Percentiles rank a stretch among this genome's conserved stretches.
These are phyloP conservation scores for Rostrohypoxylon terebratum DNA, from an alignment of 495 filamentous ascomycete genomes.

Conservation along the genomic window DNA sequence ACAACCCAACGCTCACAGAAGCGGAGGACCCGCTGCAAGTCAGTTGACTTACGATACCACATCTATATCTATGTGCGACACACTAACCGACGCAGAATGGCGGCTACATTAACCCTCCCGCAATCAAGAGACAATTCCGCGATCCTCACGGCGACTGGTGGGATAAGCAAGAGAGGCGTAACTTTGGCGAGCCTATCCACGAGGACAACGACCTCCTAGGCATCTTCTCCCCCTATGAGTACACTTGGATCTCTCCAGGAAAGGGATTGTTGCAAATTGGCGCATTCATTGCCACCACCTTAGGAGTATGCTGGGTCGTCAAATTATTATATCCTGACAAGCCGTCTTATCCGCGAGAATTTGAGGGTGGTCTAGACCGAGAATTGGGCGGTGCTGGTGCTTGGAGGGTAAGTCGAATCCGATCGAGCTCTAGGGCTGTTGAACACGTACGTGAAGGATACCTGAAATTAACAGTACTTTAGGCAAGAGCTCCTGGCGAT, in stretches of 20 bases:
- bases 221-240: slow-evolving; percentile 89
- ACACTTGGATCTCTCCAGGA: slow-evolving; percentile 81
- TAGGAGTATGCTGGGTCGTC: slow-evolving; percentile 77
- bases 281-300: slow-evolving; percentile 74
- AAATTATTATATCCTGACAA: slow-evolving; percentile 86
- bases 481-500: slow-evolving; percentile 60
- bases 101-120: slow-evolving; percentile 88
- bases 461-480: slow-evolving; percentile 18
- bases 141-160: slow-evolving; percentile 96
- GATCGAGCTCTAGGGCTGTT: slow-evolving; percentile 15
- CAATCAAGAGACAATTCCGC: slow-evolving; percentile 84
- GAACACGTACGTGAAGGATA: neutral
- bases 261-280: slow-evolving; percentile 81
- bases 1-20: slow-evolving; percentile 64
- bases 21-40: slow-evolving; percentile 84
- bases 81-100: slow-evolving; percentile 73
- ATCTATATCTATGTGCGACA: slow-evolving; percentile 42
- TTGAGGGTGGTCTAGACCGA: slow-evolving; percentile 82
- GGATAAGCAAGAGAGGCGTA: slow-evolving; percentile 96
- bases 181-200: slow-evolving; percentile 94
- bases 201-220: slow-evolving; percentile 97
- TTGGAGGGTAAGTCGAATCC: slow-evolving; percentile 57
- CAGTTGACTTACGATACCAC: neutral
- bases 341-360: slow-evolving; percentile 79
- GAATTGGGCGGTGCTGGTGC: slow-evolving; percentile 81